Base-by-base conservation (phyloP, 2,329 filamentous ascomycete genomes). In the Fusarium subtropicale region DNA sequence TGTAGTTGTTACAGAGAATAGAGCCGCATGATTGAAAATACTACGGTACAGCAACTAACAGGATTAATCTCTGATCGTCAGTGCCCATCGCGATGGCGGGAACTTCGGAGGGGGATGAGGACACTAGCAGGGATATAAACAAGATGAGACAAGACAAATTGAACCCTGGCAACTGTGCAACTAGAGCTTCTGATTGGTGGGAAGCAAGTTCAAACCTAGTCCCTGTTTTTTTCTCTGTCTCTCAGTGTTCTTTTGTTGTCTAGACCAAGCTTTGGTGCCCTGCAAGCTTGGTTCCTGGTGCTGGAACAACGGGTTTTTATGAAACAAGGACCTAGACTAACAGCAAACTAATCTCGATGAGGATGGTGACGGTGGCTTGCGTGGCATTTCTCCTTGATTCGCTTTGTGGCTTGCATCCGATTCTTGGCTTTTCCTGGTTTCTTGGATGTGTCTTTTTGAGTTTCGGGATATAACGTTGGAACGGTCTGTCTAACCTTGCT, bases 41-140 rank as follows among this genome's bases (percentile, higher is more conserved):
- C n/a, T 46, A 46, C 28, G 13, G 28, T 31, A 39, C 6, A 11
- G 36, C n/a, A 39, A 20, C 36, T 39, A 46, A 46, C 12, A 46
- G 18, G 36, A 52, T 39, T 39, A 52, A 50, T 62, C 62, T 53
- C 45, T 60, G 68, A 71, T 71, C 60, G 31, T 52, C 67, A 16
- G 45, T 59, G 36, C 46, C 57, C 67, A 71, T 68, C 59, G 45
- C 66, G 67, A 70, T 70, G 67, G 59, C 55, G 63, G 58, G 46
- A 36, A 58, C 52, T 36, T 48, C 45, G 56, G 67, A 44, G 55
- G 51, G 56, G 28, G 7, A 15, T 26, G 20, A 20, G 18, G 58
- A 54, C 11, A 24, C 67, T 69, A 70, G 67, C 59, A 70, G 33
- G 67, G 67, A 48, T 50, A 20, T 31, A 46, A 62, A 22, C 59